These are phyloP conservation scores for Marsdenia floribunda DNA, from an alignment of 257 asterid genomes.

Conservation along the genomic window DNA sequence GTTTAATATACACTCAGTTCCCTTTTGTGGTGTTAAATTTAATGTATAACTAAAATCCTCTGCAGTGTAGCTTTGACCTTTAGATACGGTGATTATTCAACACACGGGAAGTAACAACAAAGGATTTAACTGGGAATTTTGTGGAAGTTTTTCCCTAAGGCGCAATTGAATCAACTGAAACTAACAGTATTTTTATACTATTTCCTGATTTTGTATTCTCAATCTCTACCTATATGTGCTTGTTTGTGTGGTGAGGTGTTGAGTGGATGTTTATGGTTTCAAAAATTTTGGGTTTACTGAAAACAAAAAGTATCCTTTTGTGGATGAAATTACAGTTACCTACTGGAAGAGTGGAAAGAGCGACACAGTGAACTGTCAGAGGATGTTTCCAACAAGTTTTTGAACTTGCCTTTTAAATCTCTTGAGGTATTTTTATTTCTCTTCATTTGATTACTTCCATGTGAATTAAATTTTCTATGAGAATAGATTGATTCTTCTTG, in stretches of 20 bases:
- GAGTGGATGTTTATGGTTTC: neutral
- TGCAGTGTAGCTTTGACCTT: neutral
- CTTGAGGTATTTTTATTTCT: conserved; percentile 49
- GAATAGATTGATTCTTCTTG: neutral
- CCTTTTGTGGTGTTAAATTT: neutral
- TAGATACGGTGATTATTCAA: neutral
- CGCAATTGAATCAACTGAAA: neutral
- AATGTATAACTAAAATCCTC: neutral
- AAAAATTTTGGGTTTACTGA: neutral
- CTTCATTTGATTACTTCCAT: neutral
- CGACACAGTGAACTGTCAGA: conserved; percentile 32
- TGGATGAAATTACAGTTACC: conserved; percentile 50
- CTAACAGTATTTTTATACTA: neutral
- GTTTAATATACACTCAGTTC: neutral
- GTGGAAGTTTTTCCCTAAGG: too few species aligned
- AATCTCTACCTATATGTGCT: neutral
- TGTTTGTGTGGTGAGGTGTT: neutral
- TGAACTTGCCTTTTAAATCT: conserved; percentile 38
- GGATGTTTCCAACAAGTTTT: conserved; percentile 43
- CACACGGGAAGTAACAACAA: neutral
- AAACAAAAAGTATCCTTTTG: neutral
- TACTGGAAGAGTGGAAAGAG: conserved; percentile 82
- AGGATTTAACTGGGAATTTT: neutral
- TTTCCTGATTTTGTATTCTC: neutral
- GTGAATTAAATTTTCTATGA: neutral